Evolutionary conservation across 345 rosid species (phyloP), one percentile per base, ranked within the genome.

Genomic region (Murraya paniculata): DNA sequence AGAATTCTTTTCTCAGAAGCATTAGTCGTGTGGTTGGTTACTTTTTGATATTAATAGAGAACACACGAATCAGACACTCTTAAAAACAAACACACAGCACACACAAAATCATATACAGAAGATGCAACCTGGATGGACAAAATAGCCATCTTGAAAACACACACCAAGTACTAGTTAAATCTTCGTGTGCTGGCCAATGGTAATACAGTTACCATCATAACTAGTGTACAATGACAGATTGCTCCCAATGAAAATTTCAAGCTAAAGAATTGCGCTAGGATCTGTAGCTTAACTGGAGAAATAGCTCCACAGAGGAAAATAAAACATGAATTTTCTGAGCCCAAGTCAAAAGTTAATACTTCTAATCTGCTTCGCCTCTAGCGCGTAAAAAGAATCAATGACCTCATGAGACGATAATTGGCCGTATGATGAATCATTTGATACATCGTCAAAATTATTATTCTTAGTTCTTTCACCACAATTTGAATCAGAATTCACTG

Each of bases 311-410:
- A 18, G 56, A 28, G 57, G 18, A 18, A 53, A 53, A 5, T 53
- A 56, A 30, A 21, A 36, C n/a, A 27, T 18, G 1, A 19, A 21
- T 9, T 59, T 22, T 36, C 18, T 21, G 13, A n/a, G 22, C 16
- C 8, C 61, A 2, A 45, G 77, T 78, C 72, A 79, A 7, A 62
- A 28, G 60, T 74, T 78, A 56, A 55, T 38, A 62, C 83, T 77
- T 67, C 85, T 77, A 38, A 74, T 70, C 84, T 61, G 82, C 62
- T 79, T 22, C 7, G 50, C 78, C 48, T 41, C n/a, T 39, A 77
- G 72, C 4, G 66, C 22, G 53, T 31, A 72, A 72, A 78, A 79
- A 4, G 84, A 83, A 76, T 86, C 82, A 27, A 69, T 55, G 25
- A 84, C 75, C 36, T 82, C 79, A 45, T 80, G 77, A n/a, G 69